Evolutionary conservation across 1,284 basidiomycete genomes (phyloP).

Genomic region (Fomes fomentarius): DNA sequence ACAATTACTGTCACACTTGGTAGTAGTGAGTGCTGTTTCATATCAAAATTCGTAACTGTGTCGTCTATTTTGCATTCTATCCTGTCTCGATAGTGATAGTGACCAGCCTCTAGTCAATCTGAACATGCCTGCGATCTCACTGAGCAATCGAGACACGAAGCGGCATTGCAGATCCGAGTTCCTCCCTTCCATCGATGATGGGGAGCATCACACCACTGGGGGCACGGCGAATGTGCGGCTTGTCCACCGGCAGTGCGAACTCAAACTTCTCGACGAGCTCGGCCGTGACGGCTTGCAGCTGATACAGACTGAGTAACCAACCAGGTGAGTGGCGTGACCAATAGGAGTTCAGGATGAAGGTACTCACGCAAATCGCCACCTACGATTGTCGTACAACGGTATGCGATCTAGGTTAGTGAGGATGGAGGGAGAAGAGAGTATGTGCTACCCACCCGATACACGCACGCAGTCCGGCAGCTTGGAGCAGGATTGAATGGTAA

Average conservation of each 20-base stretch:
- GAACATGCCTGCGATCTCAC: too few relatives aligned
- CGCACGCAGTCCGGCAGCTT: constrained; percentile 10
- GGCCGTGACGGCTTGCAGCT: constrained; percentile 52
- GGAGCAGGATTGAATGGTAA: background rate
- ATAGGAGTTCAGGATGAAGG: background rate
- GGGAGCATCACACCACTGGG: background rate
- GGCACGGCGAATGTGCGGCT: background rate
- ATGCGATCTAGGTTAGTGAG: too few relatives aligned
- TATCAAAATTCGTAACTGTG: too few relatives aligned
- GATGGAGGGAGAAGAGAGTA: too few relatives aligned
- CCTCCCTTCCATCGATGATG: background rate
- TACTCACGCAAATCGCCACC: constrained; percentile 46
- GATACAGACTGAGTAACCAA: constrained; percentile 40
- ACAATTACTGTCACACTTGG: too few relatives aligned
- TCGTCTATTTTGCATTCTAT: too few relatives aligned
- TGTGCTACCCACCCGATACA: constrained; percentile 36
- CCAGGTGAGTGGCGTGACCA: too few relatives aligned
- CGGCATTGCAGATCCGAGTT: constrained; percentile 1
- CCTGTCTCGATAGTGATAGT: too few relatives aligned
- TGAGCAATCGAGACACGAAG: constrained; percentile 3
- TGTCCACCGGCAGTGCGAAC: constrained; percentile 36
- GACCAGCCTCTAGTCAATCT: too few relatives aligned
- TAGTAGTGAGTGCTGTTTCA: too few relatives aligned
- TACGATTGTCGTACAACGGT: background rate
- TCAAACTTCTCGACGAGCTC: constrained; percentile 51